Conservation (phyloP, 2,329 filamentous ascomycete genomes). For the Xylaria arbuscula region DNA sequence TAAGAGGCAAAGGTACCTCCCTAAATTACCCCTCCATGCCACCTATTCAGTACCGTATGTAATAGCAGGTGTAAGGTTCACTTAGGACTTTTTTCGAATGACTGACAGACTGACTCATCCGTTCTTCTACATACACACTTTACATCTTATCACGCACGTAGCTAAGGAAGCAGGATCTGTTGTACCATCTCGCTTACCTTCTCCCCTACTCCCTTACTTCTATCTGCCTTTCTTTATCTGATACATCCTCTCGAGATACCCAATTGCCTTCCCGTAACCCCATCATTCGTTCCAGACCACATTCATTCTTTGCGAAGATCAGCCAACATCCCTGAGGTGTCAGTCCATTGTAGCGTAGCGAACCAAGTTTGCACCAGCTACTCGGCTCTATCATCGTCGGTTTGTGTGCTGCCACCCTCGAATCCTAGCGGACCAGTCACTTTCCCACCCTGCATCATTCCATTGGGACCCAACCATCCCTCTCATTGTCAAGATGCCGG, state of each 20-base stretch:
- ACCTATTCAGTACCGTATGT: background rate
- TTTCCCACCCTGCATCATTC: conserved; percentile 15
- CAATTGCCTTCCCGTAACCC: background rate
- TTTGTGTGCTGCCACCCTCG: background rate
- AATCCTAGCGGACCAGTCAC: background rate
- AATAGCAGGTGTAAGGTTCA: background rate
- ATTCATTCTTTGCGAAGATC: background rate
- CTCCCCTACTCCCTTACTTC: background rate
- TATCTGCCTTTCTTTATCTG: background rate
- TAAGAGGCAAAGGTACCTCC: background rate
- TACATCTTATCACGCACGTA: background rate
- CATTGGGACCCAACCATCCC: conserved; percentile 22
- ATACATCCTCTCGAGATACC: conserved; percentile 11
- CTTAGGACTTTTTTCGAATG: conserved; percentile 5
- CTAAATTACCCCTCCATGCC: conserved; percentile 15
- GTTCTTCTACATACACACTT: background rate
- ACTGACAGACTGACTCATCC: no score
- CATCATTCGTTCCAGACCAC: background rate
- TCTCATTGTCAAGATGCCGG: conserved; percentile 48
- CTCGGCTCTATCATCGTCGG: background rate
- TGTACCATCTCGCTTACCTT: background rate
- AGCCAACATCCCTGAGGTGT: background rate
- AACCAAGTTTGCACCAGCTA: background rate
- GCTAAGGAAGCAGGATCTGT: background rate
- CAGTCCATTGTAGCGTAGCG: conserved; percentile 2